Percentiles rank a stretch among this genome's conserved stretches.
These are phyloP conservation scores for Drechslerella coelobrocha DNA, from an alignment of 2,329 filamentous ascomycete species.

Conservation along the genomic window DNA sequence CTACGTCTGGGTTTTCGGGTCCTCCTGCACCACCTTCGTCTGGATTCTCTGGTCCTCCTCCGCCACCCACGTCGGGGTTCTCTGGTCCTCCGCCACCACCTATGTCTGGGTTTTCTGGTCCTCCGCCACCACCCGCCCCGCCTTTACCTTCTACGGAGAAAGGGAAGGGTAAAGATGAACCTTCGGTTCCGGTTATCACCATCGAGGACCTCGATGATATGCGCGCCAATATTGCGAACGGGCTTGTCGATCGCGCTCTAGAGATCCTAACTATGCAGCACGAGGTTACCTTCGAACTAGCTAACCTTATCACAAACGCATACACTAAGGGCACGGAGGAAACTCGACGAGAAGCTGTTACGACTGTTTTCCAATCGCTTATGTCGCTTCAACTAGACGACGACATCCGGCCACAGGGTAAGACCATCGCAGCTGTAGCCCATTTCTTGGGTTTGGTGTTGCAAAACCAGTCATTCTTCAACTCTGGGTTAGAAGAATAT, in stretches of 20 bases:
- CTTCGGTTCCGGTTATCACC: constrained; percentile 61
- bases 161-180: constrained; percentile 53
- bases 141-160: constrained; percentile 49
- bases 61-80: constrained; percentile 25
- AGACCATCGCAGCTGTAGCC: constrained; percentile 86
- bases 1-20: constrained; percentile 29
- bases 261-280: constrained; percentile 89
- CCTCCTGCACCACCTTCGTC: constrained; percentile 28
- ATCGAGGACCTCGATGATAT: constrained; percentile 81
- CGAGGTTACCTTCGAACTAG: constrained; percentile 85
- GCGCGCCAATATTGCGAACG: constrained; percentile 73
- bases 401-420: constrained; percentile 62
- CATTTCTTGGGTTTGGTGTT: constrained; percentile 88
- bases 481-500: constrained; percentile 74
- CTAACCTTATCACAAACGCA: constrained; percentile 81
- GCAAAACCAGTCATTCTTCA: constrained; percentile 81
- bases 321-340: constrained; percentile 68
- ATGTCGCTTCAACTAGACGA: constrained; percentile 71
- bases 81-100: constrained; percentile 30
- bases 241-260: constrained; percentile 85
- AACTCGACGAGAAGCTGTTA: constrained; percentile 75
- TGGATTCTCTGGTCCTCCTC: constrained; percentile 31
- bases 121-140: constrained; percentile 23
- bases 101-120: constrained; percentile 34
- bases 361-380: constrained; percentile 82